Evolutionary conservation across 2,329 filamentous ascomycete genomes (phyloP), one percentile per base, ranked within the genome.

Genomic region (Colletotrichum trifolii): DNA sequence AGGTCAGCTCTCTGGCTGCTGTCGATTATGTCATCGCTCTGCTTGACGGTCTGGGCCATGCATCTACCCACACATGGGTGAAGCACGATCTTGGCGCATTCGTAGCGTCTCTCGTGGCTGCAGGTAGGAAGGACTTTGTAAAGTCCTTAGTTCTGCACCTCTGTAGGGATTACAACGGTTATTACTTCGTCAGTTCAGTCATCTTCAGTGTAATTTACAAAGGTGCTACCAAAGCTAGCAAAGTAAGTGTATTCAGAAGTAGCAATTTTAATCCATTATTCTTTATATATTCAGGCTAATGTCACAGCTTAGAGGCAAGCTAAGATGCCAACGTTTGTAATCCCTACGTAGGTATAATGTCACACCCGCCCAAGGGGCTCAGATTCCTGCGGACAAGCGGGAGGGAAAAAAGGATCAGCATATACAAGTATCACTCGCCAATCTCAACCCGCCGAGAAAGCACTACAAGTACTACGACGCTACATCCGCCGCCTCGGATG

Each of bases 391-490:
- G 5, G 11, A 25, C 25, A 25, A 25, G 25, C 25, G 15, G 15
- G 12, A 34, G 8, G 12, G 38, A 11, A 61, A 25, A 11, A 10
- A 8, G 63, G 60, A 60, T 8, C 13, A 71, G 25, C 81, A 88
- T 61, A 82, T 91, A n/a, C 85, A 88, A 62, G 76, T 78, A 17
- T 83, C 84, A 3, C 81, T 91, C 2, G 83, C 83, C 0, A 77
- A 78, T 45, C 79, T 89, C 1, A 73, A 80, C 2, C 81, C 84
- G n/a, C 87, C 88, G 0, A 73, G 86, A 8, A 91, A 91, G 72
- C 89, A 91, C 73, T 92, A 91, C 79, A 89, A 90, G 74, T 89
- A 84, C 84, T 91, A 88, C 74, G 89, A 88, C 69, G 84, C 85
- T 3, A 83, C 81, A 2, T 54, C 79, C 0, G 64, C 72, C 2